Percentiles rank a stretch among this genome's conserved stretches.
These are phyloP conservation scores for Calamus simplicifolius DNA, from an alignment of 176 grass and related monocot genomes.

Conservation along the genomic window DNA sequence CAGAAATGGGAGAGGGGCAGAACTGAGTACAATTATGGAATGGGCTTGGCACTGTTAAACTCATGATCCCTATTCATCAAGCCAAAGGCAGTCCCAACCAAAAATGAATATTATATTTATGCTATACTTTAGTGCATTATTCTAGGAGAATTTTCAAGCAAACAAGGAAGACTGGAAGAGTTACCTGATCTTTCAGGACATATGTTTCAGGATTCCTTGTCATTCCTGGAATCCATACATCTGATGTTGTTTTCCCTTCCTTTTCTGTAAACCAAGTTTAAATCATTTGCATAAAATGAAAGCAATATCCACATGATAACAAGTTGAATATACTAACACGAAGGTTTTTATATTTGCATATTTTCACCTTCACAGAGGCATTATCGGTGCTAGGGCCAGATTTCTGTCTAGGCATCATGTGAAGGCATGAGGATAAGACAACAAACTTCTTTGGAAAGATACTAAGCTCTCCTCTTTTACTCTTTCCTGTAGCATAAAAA, in stretches of 20 bases:
- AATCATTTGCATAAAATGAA: no score
- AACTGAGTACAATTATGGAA: no score
- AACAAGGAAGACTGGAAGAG: not conserved
- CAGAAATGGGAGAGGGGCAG: no score
- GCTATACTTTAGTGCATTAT: no score
- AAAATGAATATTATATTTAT: no score
- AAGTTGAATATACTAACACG: no score
- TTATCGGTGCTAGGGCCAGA: slow-evolving; percentile 3
- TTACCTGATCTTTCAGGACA: not conserved
- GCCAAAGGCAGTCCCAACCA: no score
- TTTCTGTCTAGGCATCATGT: slow-evolving; percentile 92
- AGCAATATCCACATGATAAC: no score
- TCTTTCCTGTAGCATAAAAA: slow-evolving; percentile 62
- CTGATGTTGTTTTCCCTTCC: not conserved
- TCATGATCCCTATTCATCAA: no score
- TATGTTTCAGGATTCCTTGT: slow-evolving; percentile 1
- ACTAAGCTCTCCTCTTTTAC: slow-evolving; percentile 88
- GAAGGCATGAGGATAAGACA: slow-evolving; percentile 88
- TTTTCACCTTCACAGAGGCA: slow-evolving; percentile 6
- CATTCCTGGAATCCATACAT: not conserved
- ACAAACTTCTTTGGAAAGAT: slow-evolving; percentile 64
- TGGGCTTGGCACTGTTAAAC: no score
- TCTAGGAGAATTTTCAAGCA: no score
- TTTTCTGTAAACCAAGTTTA: not conserved
- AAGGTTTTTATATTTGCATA: not conserved